These are phyloP conservation scores for Tolypocladium ophioglossoides DNA, from an alignment of 2,329 filamentous ascomycete genomes.

Conservation along the genomic window DNA sequence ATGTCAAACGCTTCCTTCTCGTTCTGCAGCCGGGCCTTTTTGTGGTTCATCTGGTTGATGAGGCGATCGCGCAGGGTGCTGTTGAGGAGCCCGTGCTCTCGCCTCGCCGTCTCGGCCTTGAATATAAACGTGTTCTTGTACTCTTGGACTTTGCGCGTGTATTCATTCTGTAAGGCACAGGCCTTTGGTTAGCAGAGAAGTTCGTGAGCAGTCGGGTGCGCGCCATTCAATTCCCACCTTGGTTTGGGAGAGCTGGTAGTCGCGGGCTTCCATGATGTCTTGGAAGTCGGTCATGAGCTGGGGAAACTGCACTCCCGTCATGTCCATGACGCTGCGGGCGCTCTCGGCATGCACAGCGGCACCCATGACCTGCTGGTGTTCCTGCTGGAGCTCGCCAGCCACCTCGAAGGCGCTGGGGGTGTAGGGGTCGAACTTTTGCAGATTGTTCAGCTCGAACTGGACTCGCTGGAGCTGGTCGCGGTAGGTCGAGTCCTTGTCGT, in stretches of 20 bases:
- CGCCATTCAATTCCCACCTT: slow-evolving; percentile 48
- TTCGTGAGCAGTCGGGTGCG: not conserved
- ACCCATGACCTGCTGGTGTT: slow-evolving; percentile 37
- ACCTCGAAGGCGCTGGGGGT: slow-evolving; percentile 60
- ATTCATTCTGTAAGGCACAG: slow-evolving; percentile 40
- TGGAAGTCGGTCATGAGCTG: slow-evolving; percentile 82
- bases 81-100: slow-evolving; percentile 49
- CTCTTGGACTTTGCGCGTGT: slow-evolving; percentile 50
- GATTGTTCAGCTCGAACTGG: slow-evolving; percentile 81
- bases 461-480: slow-evolving; percentile 82
- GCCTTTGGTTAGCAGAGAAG: slow-evolving; percentile 3
- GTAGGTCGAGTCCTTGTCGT: slow-evolving; percentile 75
- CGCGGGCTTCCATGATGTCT: slow-evolving; percentile 76
- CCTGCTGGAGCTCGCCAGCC: slow-evolving; percentile 51
- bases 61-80: slow-evolving; percentile 55
- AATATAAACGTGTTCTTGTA: slow-evolving; percentile 50
- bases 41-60: slow-evolving; percentile 53
- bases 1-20: slow-evolving; percentile 62
- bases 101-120: slow-evolving; percentile 50
- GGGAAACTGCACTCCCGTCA: slow-evolving; percentile 75
- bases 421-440: slow-evolving; percentile 78
- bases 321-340: slow-evolving; percentile 50
- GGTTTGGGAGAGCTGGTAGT: slow-evolving; percentile 70
- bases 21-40: slow-evolving; percentile 52
- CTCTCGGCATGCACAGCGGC: slow-evolving; percentile 26